phyloP scores from a whole-genome alignment of 768 basidiomycete genomes.

The Russula sp. region DNA sequence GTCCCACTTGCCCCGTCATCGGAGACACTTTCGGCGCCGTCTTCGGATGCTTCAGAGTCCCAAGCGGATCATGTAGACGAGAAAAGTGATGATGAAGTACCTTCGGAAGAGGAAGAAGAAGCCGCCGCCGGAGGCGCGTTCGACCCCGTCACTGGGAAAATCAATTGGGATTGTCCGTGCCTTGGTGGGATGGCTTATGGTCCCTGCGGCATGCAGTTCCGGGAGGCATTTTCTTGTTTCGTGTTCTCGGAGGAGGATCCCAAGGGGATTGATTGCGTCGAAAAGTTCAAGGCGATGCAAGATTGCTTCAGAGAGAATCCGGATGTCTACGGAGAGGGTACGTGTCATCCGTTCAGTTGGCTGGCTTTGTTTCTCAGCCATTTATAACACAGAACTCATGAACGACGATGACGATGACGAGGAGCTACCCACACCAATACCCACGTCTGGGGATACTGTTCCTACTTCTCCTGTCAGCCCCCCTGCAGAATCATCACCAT shows the following conservation, averaged over 20 bases:
- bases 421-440: background rate
- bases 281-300: constrained; percentile 97
- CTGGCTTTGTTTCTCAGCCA: constrained; percentile 1
- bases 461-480: background rate
- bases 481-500: background rate
- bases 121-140: constrained; percentile 50
- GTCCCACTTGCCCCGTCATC: constrained; percentile 4
- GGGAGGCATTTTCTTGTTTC: constrained; percentile 95
- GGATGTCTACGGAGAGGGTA: constrained; percentile 92
- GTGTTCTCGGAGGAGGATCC: constrained; percentile 91
- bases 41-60: background rate
- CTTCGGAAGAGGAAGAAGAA: constrained; percentile 23
- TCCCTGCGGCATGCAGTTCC: constrained; percentile 89
- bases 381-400: constrained; percentile 16
- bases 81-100: constrained; percentile 22
- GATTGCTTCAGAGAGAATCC: constrained; percentile 95
- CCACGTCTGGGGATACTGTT: background rate
- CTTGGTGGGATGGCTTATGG: constrained; percentile 98
- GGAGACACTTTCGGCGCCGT: background rate
- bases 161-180: constrained; percentile 99
- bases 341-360: constrained; percentile 25
- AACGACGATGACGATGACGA: constrained; percentile 18
- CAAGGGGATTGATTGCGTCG: constrained; percentile 96
- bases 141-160: constrained; percentile 96
- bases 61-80: background rate